A percentile compares a stretch with the other conserved stretches of the same genome.
Evolutionary conservation across 2,329 filamentous ascomycete genomes (phyloP).

Genomic region (Claviceps pusilla): DNA sequence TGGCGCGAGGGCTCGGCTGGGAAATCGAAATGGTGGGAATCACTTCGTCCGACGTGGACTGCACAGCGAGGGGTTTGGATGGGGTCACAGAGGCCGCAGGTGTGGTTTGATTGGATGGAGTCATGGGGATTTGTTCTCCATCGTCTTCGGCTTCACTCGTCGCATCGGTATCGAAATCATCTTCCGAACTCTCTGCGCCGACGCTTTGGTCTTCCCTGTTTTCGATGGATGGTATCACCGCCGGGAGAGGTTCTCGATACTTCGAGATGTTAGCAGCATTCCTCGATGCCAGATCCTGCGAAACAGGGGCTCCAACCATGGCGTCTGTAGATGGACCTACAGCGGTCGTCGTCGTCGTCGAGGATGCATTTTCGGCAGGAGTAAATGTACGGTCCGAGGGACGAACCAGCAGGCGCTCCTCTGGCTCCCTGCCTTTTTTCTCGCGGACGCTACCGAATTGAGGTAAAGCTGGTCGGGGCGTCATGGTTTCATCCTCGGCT

Average conservation of each 20-base stretch:
- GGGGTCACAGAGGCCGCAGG: slow-evolving; percentile 1
- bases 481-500: slow-evolving; percentile 56
- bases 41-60: not conserved
- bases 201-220: slow-evolving; percentile 46
- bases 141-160: slow-evolving; percentile 6
- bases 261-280: slow-evolving; percentile 41
- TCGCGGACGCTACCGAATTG: slow-evolving; percentile 61
- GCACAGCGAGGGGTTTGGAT: not conserved
- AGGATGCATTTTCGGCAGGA: not conserved
- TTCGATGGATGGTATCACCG: slow-evolving; percentile 56
- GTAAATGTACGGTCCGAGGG: slow-evolving; percentile 27
- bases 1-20: slow-evolving; percentile 1
- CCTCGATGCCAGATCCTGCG: slow-evolving; percentile 37
- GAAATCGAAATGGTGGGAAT: slow-evolving; percentile 4
- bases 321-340: slow-evolving; percentile 45
- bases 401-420: slow-evolving; percentile 44
- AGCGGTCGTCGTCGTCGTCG: not conserved
- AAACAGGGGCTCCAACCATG: slow-evolving; percentile 38
- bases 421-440: slow-evolving; percentile 36
- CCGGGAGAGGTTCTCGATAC: slow-evolving; percentile 51
- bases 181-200: slow-evolving; percentile 22
- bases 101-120: not conserved
- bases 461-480: slow-evolving; percentile 57
- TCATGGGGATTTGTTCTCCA: not conserved
- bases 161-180: slow-evolving; percentile 12